Base-by-base conservation (phyloP, 352 stramenopile species). In the Phytophthora aleatoria region DNA sequence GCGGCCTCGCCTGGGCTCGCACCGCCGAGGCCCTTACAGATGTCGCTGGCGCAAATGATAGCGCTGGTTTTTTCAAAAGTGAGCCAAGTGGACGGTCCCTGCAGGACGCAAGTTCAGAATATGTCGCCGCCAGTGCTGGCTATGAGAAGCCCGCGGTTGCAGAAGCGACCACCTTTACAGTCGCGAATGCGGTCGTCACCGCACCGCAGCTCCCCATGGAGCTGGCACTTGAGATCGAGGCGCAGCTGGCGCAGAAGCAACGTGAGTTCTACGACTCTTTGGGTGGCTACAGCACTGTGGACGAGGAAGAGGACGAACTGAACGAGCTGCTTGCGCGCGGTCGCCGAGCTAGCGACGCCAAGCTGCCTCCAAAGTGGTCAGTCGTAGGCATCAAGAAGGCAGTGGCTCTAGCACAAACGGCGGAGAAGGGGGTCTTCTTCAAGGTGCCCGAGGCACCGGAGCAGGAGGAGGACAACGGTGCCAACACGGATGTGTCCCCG, bases 301-400 rank as follows among this genome's bases (percentile, higher is more conserved):
- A 81, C 59, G 69, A 81, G 51, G 73, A 81, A 38, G 73, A 81
- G 2, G 73, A 78, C 36, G 73, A 77, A 36, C 39, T 77, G 16
- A 58, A 73, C 38, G 61, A 74, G 39, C 31, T 74, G 47, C 45
- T 73, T 26, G 55, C 54, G 12, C 38, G 16, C 26, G 42, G 28
- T n/a, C 27, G 52, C 28, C 51, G 48, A 54, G 27, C 47, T 27
- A 63, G 39, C 28, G 59, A 71, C 38, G 26, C 56, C 59, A 67
- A 67, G 48, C 43, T 73, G 11, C 57, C 67, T 13, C 13, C 54
- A 6, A 68, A 63, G 45, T 67, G 50, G 61, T 54, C 43, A 48
- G 55, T 59, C 24, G 39, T 42, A 11, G 61, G 50, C n/a, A 61
- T 67, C 24, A 69, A 64, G 43, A 65, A 63, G 39, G 45, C 59